Conservation (phyloP, 768 basidiomycete genomes). For the Lepiota subincarnata region DNA sequence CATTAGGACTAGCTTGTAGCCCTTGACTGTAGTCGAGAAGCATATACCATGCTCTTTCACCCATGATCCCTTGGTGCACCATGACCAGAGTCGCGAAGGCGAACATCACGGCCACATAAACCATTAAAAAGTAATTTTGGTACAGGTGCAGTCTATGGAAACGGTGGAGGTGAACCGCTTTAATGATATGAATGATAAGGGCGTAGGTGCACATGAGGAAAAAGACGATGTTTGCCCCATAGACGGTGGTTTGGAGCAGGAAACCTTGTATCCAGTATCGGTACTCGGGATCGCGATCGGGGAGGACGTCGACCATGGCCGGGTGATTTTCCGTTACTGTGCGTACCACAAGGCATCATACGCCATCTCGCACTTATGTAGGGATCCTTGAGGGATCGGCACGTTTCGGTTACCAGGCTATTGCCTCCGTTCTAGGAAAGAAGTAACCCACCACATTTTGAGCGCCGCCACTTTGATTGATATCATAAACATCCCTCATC, state of each 20-base stretch:
- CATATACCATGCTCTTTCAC: not conserved
- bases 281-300: not conserved
- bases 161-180: not conserved
- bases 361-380: not conserved
- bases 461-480: not conserved
- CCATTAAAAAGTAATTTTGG: constrained; percentile 4
- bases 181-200: constrained; percentile 7
- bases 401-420: not conserved
- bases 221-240: constrained; percentile 4
- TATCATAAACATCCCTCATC: not conserved
- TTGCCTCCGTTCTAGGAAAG: not conserved
- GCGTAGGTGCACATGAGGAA: constrained; percentile 7
- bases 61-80: constrained; percentile 6
- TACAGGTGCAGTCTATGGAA: constrained; percentile 5
- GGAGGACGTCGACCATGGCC: not conserved
- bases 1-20: not conserved
- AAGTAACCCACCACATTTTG: not conserved
- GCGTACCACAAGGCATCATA: not conserved
- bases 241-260: constrained; percentile 4
- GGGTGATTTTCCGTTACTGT: not conserved
- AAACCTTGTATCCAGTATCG: constrained; percentile 7
- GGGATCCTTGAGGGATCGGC: too few species aligned
- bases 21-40: not conserved
- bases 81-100: not conserved
- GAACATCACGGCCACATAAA: constrained; percentile 5